Percentiles rank a stretch among this genome's conserved stretches.
These are phyloP conservation scores for Penicillium decumbens DNA, from an alignment of 2,329 filamentous ascomycete species.

Conservation along the genomic window DNA sequence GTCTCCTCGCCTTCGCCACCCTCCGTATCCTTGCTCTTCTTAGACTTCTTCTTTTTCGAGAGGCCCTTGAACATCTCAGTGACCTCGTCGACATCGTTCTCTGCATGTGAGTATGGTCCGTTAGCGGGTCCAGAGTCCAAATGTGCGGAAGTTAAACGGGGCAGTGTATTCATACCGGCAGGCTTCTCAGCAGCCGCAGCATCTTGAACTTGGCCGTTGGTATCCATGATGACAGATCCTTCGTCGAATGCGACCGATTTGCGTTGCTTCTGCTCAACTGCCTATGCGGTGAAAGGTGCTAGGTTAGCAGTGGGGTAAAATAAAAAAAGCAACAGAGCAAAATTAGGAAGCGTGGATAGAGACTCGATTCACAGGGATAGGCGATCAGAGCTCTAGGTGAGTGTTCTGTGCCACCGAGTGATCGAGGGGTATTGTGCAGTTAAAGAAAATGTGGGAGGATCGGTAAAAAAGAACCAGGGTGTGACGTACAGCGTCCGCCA, in stretches of 20 bases:
- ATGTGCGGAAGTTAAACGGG: conserved; percentile 40
- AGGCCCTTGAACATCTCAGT: conserved; percentile 64
- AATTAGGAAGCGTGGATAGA: conserved; percentile 6
- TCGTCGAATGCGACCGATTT: conserved; percentile 94
- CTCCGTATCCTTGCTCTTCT: conserved; percentile 55
- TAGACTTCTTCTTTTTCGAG: conserved; percentile 69
- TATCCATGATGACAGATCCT: conserved; percentile 79
- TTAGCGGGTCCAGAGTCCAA: conserved; percentile 17
- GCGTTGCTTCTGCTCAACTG: conserved; percentile 60
- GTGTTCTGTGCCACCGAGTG: conserved; percentile 19
- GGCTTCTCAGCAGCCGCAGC: conserved; percentile 70
- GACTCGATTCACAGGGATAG: background rate
- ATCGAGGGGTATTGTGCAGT: conserved; percentile 30
- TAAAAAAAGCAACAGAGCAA: conserved; percentile 5
- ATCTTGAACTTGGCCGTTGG: conserved; percentile 78
- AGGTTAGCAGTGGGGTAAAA: conserved; percentile 26
- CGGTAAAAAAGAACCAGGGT: conserved; percentile 34
- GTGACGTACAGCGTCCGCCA: conserved; percentile 46
- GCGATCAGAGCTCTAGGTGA: background rate
- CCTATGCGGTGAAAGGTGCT: conserved; percentile 31
- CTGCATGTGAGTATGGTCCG: conserved; percentile 33
- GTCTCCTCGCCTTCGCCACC: conserved; percentile 50
- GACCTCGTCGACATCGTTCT: conserved; percentile 60
- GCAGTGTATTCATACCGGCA: conserved; percentile 63
- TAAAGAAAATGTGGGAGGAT: conserved; percentile 40